A percentile compares a stretch with the other conserved stretches of the same genome.
phyloP scores from a whole-genome alignment of 306 rosid species.

The Malus orientalis region DNA sequence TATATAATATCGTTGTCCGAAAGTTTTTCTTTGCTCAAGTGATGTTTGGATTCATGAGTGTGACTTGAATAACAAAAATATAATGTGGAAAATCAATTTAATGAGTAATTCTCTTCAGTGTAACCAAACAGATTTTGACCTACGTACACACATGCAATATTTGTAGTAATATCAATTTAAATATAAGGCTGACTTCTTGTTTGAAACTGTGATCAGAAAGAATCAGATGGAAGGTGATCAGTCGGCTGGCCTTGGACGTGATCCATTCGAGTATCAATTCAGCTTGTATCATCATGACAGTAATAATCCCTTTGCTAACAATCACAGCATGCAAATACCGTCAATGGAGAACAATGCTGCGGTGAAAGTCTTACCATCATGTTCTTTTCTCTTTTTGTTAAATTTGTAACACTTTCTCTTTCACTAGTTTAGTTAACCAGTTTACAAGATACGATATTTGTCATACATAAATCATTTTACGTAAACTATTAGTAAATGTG shows the following conservation, averaged over 20 bases:
- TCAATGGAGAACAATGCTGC: not conserved
- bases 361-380: not conserved
- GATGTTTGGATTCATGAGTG: not conserved
- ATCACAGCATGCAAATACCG: not conserved
- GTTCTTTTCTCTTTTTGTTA: not conserved
- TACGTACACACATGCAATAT: not conserved
- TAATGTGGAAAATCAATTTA: not conserved
- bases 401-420: not conserved
- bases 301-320: not conserved
- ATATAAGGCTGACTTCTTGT: not conserved
- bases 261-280: not conserved
- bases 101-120: not conserved
- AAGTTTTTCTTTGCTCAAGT: not conserved
- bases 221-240: not conserved
- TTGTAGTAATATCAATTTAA: not conserved
- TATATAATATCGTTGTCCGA: not conserved
- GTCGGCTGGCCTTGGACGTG: not conserved
- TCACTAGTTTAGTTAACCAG: not conserved
- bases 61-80: not conserved
- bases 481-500: not conserved
- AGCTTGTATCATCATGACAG: not conserved
- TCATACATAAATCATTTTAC: not conserved
- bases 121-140: not conserved
- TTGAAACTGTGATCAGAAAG: not conserved
- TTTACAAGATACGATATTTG: not conserved